phyloP scores from a whole-genome alignment of 208 protist genomes.

The Sergeia podlipaevii region DNA sequence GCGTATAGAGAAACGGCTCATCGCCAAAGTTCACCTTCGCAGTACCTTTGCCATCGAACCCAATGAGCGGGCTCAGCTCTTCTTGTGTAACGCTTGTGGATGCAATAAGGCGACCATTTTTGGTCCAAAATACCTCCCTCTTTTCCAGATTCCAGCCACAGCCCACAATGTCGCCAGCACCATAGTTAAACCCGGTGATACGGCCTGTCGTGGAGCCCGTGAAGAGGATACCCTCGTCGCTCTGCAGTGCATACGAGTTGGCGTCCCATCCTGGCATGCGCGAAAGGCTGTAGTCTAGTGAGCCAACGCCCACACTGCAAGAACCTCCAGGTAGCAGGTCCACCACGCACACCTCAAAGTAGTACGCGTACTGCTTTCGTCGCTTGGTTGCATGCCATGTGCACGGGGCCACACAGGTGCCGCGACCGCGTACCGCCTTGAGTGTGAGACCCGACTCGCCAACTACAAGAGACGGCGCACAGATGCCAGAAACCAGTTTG shows the following conservation, averaged over 20 bases:
- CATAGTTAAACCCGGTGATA: conserved; percentile 52
- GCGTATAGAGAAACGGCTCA: conserved; percentile 42
- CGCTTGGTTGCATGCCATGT: conserved; percentile 27
- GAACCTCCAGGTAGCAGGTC: conserved; percentile 47
- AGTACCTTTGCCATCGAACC: conserved; percentile 66
- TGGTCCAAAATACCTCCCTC: conserved; percentile 76
- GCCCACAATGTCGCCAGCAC: conserved; percentile 78
- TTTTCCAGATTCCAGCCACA: conserved; percentile 75
- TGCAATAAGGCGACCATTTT: conserved; percentile 70
- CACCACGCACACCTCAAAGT: conserved; percentile 85
- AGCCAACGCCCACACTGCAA: conserved; percentile 76
- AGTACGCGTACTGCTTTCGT: conserved; percentile 25
- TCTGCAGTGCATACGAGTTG: conserved; percentile 72
- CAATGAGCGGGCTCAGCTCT: conserved; percentile 63
- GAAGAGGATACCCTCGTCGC: conserved; percentile 72
- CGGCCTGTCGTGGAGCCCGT: conserved; percentile 35
- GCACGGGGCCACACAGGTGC: conserved; percentile 66
- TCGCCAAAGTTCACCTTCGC: conserved; percentile 84
- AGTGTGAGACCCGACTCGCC: conserved; percentile 49
- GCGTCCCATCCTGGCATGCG: conserved; percentile 78
- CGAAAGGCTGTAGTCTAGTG: conserved; percentile 71
- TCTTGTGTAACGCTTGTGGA: conserved; percentile 13
- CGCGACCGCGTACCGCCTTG: conserved; percentile 40
- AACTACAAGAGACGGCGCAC: conserved; percentile 44
- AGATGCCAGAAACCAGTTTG: conserved; percentile 25